Conservation (phyloP, 768 basidiomycete species). For the Pleurotus eryngii region DNA sequence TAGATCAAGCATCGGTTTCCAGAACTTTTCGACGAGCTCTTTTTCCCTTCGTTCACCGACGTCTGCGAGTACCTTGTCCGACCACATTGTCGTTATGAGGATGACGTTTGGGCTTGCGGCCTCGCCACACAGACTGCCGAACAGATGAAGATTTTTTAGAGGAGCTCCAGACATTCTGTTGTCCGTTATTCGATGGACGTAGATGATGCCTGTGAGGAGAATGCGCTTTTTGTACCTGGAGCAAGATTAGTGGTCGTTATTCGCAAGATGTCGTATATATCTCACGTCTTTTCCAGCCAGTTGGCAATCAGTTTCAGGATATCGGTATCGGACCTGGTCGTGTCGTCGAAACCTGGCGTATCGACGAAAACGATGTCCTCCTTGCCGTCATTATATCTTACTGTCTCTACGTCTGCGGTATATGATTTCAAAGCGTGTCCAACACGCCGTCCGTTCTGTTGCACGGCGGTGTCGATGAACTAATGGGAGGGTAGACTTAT, state of each 20-base stretch:
- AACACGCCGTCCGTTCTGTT: conserved; percentile 11
- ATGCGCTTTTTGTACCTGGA: conserved; percentile 14
- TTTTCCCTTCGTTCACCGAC: conserved; percentile 5
- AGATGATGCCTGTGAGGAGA: conserved; percentile 26
- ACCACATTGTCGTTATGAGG: conserved; percentile 31
- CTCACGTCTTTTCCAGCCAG: conserved; percentile 24
- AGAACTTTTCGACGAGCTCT: conserved; percentile 6
- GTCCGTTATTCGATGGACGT: conserved; percentile 20
- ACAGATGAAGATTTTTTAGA: conserved; percentile 24
- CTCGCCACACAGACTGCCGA: conserved; percentile 20
- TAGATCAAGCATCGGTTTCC: conserved; percentile 6
- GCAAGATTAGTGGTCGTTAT: neutral
- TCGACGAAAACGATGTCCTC: conserved; percentile 20
- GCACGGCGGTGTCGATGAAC: conserved; percentile 20
- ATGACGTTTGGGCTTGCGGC: conserved; percentile 21
- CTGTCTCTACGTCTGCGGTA: conserved; percentile 18
- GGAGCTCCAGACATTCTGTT: conserved; percentile 25
- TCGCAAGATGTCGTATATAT: neutral
- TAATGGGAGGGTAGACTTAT: neutral
- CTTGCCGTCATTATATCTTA: conserved; percentile 10
- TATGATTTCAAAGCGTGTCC: conserved; percentile 21
- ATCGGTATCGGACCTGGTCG: conserved; percentile 16
- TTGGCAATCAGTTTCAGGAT: conserved; percentile 21
- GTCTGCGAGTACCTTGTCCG: conserved; percentile 26
- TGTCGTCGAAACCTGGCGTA: conserved; percentile 26